These are phyloP conservation scores for Hyphopichia burtonii DNA, from an alignment of 1,139 yeast genomes.

Conservation along the genomic window DNA sequence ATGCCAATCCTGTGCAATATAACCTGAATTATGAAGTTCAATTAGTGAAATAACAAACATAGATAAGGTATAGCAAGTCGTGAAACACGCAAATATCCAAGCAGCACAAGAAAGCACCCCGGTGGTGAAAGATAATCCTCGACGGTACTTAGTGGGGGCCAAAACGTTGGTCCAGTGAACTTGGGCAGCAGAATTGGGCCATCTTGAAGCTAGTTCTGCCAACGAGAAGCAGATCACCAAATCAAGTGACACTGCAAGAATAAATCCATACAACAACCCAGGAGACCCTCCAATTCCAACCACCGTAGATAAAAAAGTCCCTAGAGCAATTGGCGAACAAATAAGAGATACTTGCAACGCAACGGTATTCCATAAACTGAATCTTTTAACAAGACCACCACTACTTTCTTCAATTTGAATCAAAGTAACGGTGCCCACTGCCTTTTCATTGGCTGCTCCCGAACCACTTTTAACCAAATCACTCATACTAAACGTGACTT, in stretches of 20 bases:
- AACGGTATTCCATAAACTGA: conserved; percentile 22
- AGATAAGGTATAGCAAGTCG: conserved; percentile 37
- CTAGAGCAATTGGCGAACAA: conserved; percentile 26
- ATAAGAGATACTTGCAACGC: conserved; percentile 24
- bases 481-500: too few relatives aligned
- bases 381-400: conserved; percentile 15
- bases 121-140: conserved; percentile 36
- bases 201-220: conserved; percentile 28
- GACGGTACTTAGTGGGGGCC: conserved; percentile 18
- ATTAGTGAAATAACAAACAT: conserved; percentile 44
- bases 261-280: conserved; percentile 21
- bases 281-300: conserved; percentile 29
- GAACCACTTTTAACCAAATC: too few relatives aligned
- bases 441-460: not conserved
- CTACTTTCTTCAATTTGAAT: not conserved
- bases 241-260: conserved; percentile 20
- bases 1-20: conserved; percentile 23
- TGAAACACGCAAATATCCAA: conserved; percentile 42
- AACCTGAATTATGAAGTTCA: conserved; percentile 23
- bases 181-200: conserved; percentile 29
- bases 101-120: conserved; percentile 55
- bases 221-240: conserved; percentile 19
- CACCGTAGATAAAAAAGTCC: conserved; percentile 23
- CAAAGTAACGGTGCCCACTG: not conserved
- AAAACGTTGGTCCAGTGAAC: conserved; percentile 29